Conservation (phyloP, 2,329 filamentous ascomycete genomes). For the Akanthomyces uredinophilus region DNA sequence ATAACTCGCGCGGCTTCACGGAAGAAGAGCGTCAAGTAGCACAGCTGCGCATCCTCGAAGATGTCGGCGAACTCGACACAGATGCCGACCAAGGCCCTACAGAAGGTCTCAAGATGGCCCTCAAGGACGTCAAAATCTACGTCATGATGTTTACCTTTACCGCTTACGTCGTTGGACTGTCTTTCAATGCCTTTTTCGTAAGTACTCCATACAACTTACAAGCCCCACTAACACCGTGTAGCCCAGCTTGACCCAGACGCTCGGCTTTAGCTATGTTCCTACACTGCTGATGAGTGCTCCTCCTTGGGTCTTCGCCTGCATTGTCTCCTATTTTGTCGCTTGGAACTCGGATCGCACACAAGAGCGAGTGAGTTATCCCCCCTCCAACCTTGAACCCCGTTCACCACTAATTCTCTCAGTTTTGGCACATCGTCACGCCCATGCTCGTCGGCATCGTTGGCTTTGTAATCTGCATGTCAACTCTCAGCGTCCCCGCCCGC, state of each 20-base stretch:
- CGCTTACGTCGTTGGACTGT: constrained; percentile 53
- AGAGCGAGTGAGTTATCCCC: constrained; percentile 40
- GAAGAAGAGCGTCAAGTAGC: constrained; percentile 53
- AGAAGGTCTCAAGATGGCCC: constrained; percentile 51
- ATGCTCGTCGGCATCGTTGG: constrained; percentile 49
- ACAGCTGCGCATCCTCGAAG: constrained; percentile 51
- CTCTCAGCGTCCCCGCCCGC: constrained; percentile 49
- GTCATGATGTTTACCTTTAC: constrained; percentile 59
- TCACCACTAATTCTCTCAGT: constrained; percentile 29
- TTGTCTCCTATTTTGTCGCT: constrained; percentile 50
- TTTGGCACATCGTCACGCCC: constrained; percentile 53
- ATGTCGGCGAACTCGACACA: constrained; percentile 51
- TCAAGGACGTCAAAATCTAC: constrained; percentile 59
- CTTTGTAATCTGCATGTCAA: constrained; percentile 57
- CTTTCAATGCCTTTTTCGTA: constrained; percentile 56
- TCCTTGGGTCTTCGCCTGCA: constrained; percentile 54
- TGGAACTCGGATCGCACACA: constrained; percentile 52
- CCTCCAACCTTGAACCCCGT: neutral
- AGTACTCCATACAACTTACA: constrained; percentile 17
- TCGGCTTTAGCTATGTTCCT: constrained; percentile 47
- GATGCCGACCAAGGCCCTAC: constrained; percentile 48
- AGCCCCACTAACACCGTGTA: constrained; percentile 20
- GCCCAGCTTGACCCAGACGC: constrained; percentile 47
- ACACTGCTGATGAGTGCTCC: constrained; percentile 53
- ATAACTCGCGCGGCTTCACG: constrained; percentile 53